Evolutionary conservation across 2,329 filamentous ascomycete genomes (phyloP), one percentile per base, ranked within the genome.

Genomic region (Colletotrichum destructivum): DNA sequence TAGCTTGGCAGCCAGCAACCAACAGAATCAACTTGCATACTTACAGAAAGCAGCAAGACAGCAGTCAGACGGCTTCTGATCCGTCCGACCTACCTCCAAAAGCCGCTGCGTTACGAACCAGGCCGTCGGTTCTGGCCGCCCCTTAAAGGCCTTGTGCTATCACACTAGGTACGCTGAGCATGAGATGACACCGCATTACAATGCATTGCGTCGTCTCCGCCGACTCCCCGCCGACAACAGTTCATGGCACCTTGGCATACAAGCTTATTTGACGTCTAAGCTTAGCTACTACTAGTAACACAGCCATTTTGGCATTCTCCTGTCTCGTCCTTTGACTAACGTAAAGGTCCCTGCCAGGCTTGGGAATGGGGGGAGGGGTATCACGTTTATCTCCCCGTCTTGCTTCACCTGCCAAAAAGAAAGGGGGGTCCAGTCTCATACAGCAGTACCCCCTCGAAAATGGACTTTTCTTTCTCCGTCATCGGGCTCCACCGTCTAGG

Each of bases 221-320:
- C 31, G 12, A 35, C 1, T 26, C 26, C 26, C 26, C 4, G 26
- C 26, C 26, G 26, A 26, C 12, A 40, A 18, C n/a, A 31, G 47
- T 31, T 26, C 26, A 49, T 42, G 21, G 2, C 6, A 66, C 55
- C 21, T 62, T 55, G 15, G 16, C 47, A 44, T 35, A 61, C 49
- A 56, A 55, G 62, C 40, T 66, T 51, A 61, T 66, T 61, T 42
- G 13, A 66, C 46, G 15, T 21, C 26, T 61, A 55, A 62, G 60
- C 66, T 69, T 57, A 31, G 44, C 47, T 13, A 11, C 26, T 16
- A 35, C 23, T 26, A 4, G 26, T 23, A 11, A 68, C 6, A 4
- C 11, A 3, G 18, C 26, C 26, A 26, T 26, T 26, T 26, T 26
- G 3, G 26, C 26, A n/a, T 61, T 59, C 8, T 35, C 8, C 21